Evolutionary conservation across 2,329 filamentous ascomycete species (phyloP).

Genomic region (Colletotrichum liaoningense): DNA sequence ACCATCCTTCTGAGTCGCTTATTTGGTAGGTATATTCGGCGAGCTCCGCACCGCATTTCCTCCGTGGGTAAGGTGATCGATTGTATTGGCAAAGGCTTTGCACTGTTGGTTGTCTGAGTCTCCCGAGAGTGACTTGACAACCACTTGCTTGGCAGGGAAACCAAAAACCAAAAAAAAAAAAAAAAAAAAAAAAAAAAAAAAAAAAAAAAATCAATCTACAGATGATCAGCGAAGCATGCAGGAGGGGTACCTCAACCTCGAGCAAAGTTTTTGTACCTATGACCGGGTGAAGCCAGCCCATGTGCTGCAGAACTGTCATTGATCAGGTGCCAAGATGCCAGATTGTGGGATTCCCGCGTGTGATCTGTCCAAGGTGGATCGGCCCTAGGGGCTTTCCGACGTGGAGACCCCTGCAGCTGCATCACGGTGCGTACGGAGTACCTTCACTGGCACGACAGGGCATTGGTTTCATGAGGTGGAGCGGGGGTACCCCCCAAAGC

Average conservation of each 20-base stretch:
- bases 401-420: constrained; percentile 3
- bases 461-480: background rate
- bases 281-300: constrained; percentile 13
- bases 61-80: background rate
- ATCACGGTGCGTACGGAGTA: no score
- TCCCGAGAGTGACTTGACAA: background rate
- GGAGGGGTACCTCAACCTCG: background rate
- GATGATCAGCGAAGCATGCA: background rate
- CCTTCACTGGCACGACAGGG: background rate
- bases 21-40: background rate
- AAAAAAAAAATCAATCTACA: background rate
- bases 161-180: background rate
- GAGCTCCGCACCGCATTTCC: background rate
- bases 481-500: background rate
- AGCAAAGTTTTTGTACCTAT: constrained; percentile 10
- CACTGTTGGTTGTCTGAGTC: background rate
- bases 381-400: background rate
- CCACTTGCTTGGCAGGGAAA: background rate
- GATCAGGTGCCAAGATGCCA: constrained; percentile 35
- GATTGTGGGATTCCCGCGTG: constrained; percentile 25
- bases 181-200: background rate
- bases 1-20: background rate
- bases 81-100: no score
- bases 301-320: constrained; percentile 21
- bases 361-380: constrained; percentile 29